Conservation (phyloP, 208 protist genomes). For the Leishmania gerbilli region DNA sequence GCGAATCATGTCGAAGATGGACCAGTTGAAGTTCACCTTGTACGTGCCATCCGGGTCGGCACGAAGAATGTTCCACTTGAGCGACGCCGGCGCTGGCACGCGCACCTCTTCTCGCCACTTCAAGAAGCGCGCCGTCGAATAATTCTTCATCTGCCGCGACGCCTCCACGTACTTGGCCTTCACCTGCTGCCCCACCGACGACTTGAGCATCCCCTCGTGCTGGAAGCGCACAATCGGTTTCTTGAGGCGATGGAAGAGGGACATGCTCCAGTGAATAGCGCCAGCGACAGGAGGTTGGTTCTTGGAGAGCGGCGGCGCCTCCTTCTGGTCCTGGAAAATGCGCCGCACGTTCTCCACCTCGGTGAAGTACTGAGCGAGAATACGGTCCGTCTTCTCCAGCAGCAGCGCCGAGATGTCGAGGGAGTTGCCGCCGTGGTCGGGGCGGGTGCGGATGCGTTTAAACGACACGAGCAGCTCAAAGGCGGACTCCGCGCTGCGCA, state of each 20-base stretch:
- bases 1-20: conserved; percentile 94
- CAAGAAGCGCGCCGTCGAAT: conserved; percentile 89
- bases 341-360: conserved; percentile 91
- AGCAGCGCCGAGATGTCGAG: conserved; percentile 94
- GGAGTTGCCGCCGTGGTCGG: conserved; percentile 62
- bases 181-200: conserved; percentile 90
- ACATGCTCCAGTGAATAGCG: conserved; percentile 96
- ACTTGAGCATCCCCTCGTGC: conserved; percentile 90
- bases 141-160: conserved; percentile 94
- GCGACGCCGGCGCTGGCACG: conserved; percentile 74
- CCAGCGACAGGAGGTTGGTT: conserved; percentile 98
- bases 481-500: conserved; percentile 97
- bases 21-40: conserved; percentile 95
- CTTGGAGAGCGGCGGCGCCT: conserved; percentile 94
- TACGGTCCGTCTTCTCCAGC: conserved; percentile 95
- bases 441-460: conserved; percentile 91
- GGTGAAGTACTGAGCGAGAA: conserved; percentile 94
- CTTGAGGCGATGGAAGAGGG: conserved; percentile 97
- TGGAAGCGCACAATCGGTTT: conserved; percentile 96
- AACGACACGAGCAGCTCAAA: conserved; percentile 98
- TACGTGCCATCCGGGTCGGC: conserved; percentile 68
- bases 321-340: conserved; percentile 92
- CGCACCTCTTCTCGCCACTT: conserved; percentile 92
- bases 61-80: conserved; percentile 94
- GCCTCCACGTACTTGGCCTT: conserved; percentile 93